phyloP scores from a whole-genome alignment of 2,329 filamentous ascomycete species.

The Xylaria sp. region DNA sequence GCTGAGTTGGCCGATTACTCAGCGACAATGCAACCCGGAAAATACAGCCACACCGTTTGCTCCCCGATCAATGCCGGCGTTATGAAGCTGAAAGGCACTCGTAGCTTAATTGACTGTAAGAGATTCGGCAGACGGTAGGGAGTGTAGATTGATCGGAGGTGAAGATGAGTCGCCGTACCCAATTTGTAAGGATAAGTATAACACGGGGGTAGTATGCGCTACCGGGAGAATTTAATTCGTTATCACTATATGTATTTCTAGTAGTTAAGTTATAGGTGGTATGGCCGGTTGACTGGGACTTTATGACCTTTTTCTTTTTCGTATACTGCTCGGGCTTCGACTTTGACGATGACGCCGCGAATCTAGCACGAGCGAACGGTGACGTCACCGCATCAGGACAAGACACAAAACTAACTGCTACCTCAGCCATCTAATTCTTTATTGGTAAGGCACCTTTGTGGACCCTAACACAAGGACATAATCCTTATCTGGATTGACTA shows the following conservation, averaged over 20 bases:
- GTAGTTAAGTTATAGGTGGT: not conserved
- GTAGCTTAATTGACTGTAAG: not conserved
- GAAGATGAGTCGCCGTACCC: not conserved
- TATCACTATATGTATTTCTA: not conserved
- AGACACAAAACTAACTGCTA: not conserved
- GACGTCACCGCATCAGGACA: slow-evolving; percentile 20
- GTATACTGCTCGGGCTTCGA: slow-evolving; percentile 2
- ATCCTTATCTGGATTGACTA: not conserved
- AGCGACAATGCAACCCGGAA: slow-evolving; percentile 28
- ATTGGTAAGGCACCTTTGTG: not conserved
- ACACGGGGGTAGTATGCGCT: not conserved
- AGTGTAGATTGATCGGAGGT: not conserved
- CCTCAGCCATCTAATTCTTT: not conserved
- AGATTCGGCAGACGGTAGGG: not conserved
- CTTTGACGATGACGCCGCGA: slow-evolving; percentile 1
- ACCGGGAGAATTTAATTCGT: not conserved
- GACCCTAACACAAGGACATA: not conserved
- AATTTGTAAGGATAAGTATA: not conserved
- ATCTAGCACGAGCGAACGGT: not conserved
- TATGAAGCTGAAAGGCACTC: not conserved
- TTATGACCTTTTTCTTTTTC: not conserved
- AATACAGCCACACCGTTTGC: not conserved
- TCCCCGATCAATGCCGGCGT: not conserved
- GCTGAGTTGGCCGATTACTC: slow-evolving; percentile 37
- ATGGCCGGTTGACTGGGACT: not conserved